phyloP scores from a whole-genome alignment of 2,329 filamentous ascomycete genomes.

The Diaporthe sp. region DNA sequence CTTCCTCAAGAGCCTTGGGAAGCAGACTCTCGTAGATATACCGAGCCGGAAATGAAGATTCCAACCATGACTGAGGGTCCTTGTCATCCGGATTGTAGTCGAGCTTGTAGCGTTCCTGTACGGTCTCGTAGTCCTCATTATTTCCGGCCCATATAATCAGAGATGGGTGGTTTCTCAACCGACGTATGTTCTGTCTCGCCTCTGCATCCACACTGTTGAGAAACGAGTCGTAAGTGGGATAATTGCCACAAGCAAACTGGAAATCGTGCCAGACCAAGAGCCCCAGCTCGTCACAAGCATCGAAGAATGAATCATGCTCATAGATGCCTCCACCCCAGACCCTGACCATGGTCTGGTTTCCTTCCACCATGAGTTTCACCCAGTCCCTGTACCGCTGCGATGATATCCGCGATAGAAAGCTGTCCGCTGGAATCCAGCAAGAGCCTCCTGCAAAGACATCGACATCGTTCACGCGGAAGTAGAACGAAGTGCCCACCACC shows the following conservation, averaged over 20 bases:
- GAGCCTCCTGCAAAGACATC: slow-evolving; percentile 85
- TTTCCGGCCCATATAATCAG: slow-evolving; percentile 93
- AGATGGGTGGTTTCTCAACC: slow-evolving; percentile 86
- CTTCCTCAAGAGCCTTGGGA: slow-evolving; percentile 76
- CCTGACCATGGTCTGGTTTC: slow-evolving; percentile 85
- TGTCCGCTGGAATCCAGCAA: slow-evolving; percentile 88
- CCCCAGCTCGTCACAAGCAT: slow-evolving; percentile 79
- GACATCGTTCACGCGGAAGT: slow-evolving; percentile 82
- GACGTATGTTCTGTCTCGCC: slow-evolving; percentile 76
- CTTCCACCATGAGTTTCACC: slow-evolving; percentile 81
- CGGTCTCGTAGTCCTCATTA: slow-evolving; percentile 93
- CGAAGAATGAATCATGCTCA: slow-evolving; percentile 78
- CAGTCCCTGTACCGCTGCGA: slow-evolving; percentile 78
- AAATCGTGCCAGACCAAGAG: slow-evolving; percentile 83
- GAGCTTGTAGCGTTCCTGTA: slow-evolving; percentile 77
- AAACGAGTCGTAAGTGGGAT: slow-evolving; percentile 74
- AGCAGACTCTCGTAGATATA: slow-evolving; percentile 96
- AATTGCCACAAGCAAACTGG: slow-evolving; percentile 79
- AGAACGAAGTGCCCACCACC: slow-evolving; percentile 81
- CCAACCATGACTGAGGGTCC: slow-evolving; percentile 85
- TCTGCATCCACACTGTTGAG: slow-evolving; percentile 72
- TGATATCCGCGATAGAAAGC: slow-evolving; percentile 79
- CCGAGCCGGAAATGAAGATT: slow-evolving; percentile 88
- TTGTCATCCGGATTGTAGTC: slow-evolving; percentile 86
- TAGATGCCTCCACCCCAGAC: slow-evolving; percentile 84